Evolutionary conservation across 345 rosid genomes (phyloP).

Genomic region (Corymbia maculata): DNA sequence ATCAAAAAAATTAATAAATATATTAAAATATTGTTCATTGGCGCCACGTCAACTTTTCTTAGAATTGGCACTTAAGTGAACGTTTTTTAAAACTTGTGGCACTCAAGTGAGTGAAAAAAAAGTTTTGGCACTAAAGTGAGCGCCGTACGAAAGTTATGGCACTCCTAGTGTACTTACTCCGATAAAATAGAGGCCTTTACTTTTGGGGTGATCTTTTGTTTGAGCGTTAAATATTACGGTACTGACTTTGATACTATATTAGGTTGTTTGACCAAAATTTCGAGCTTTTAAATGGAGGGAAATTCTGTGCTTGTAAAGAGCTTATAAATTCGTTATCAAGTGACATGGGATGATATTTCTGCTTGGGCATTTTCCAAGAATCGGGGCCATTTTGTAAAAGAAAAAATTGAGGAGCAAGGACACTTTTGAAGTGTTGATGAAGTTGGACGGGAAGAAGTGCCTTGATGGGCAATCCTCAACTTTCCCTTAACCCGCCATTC

Average conservation of each 20-base stretch:
- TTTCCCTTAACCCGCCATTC: neutral
- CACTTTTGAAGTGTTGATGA: rapidly evolving
- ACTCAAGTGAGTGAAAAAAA: too few relatives aligned
- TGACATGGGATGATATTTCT: rapidly evolving
- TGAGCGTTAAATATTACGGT: too few relatives aligned
- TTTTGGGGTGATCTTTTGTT: neutral
- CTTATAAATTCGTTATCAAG: neutral
- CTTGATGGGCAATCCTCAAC: neutral
- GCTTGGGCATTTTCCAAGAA: rapidly evolving
- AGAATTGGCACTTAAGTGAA: too few relatives aligned
- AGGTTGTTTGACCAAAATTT: neutral
- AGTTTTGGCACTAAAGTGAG: too few relatives aligned
- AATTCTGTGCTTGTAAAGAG: neutral
- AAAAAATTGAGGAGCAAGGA: neutral
- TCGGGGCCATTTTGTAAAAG: neutral
- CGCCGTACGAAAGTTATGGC: too few relatives aligned
- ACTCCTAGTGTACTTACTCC: too few relatives aligned
- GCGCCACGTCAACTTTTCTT: too few relatives aligned
- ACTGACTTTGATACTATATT: too few relatives aligned
- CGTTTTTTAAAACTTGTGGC: too few relatives aligned
- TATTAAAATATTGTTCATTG: too few relatives aligned
- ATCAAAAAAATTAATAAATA: too few relatives aligned
- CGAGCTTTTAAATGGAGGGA: rapidly evolving
- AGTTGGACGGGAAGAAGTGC: neutral
- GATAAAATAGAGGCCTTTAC: neutral